Conservation (phyloP, 345 rosid species). For the Erysimum cheiranthoides region DNA sequence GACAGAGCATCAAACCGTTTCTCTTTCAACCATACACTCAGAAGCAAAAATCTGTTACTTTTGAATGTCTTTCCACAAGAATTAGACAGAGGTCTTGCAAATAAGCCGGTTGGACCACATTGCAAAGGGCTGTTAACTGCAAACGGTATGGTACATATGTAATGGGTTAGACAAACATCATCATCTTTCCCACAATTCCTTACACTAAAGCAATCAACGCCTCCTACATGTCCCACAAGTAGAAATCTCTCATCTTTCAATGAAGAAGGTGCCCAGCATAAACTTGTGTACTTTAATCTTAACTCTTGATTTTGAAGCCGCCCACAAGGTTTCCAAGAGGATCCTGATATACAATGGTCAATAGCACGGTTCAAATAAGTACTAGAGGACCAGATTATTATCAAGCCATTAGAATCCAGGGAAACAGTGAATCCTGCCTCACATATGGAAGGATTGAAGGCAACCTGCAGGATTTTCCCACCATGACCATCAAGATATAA, state of each 20-base stretch:
- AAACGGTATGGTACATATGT: conserved; percentile 74
- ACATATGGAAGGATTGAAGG: conserved; percentile 59
- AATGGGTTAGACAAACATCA: conserved; percentile 52
- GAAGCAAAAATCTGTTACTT: conserved; percentile 64
- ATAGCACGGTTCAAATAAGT: conserved; percentile 48
- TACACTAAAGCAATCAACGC: conserved; percentile 86
- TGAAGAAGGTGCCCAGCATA: conserved; percentile 81
- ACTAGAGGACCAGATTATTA: conserved; percentile 72
- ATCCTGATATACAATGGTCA: conserved; percentile 54
- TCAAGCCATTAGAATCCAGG: conserved; percentile 75
- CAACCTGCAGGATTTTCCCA: conserved; percentile 71
- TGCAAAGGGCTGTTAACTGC: conserved; percentile 48
- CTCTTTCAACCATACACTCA: conserved; percentile 69
- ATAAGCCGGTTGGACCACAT: conserved; percentile 70
- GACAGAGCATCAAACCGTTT: conserved; percentile 66
- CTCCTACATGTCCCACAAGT: conserved; percentile 73
- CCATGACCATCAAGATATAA: conserved; percentile 67
- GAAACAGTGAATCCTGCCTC: conserved; percentile 70
- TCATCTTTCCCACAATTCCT: conserved; percentile 49
- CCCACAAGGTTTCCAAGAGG: conserved; percentile 70
- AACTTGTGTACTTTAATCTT: conserved; percentile 63
- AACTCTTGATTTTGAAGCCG: conserved; percentile 53
- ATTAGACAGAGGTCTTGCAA: conserved; percentile 58
- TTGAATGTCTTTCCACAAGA: conserved; percentile 57
- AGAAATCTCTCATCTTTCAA: conserved; percentile 63